These are phyloP conservation scores for Russula sp. DNA, from an alignment of 768 basidiomycete species.

Conservation along the genomic window DNA sequence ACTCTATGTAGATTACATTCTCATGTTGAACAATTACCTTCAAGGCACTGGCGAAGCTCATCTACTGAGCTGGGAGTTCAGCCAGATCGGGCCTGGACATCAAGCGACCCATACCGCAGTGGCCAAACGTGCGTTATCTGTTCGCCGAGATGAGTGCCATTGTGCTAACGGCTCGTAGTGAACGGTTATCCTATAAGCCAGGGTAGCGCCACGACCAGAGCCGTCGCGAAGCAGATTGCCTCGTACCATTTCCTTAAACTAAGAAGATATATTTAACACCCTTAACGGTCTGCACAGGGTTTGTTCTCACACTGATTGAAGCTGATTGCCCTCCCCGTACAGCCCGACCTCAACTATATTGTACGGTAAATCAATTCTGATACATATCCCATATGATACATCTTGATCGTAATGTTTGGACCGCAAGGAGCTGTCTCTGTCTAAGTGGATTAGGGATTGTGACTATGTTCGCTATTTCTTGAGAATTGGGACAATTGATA, in stretches of 20 bases:
- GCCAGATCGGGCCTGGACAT: slow-evolving; percentile 28
- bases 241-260: slow-evolving; percentile 23
- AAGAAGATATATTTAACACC: slow-evolving; percentile 17
- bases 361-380: slow-evolving; percentile 8
- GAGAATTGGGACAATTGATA: neutral
- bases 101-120: slow-evolving; percentile 26
- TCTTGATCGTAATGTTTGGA: slow-evolving; percentile 1
- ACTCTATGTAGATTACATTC: slow-evolving; percentile 23
- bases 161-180: slow-evolving; percentile 17
- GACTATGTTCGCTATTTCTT: neutral
- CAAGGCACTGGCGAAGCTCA: slow-evolving; percentile 25
- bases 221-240: slow-evolving; percentile 25
- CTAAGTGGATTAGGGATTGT: neutral
- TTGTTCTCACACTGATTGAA: slow-evolving; percentile 9
- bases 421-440: neutral
- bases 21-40: slow-evolving; percentile 30
- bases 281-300: neutral
- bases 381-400: neutral
- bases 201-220: slow-evolving; percentile 26
- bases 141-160: neutral
- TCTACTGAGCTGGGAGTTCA: slow-evolving; percentile 28
- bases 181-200: slow-evolving; percentile 23
- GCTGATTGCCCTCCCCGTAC: neutral
- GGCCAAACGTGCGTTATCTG: slow-evolving; percentile 22
- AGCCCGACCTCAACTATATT: neutral